Conservation (phyloP, 2,329 filamentous ascomycete species). For the Colletotrichum cuscutae region DNA sequence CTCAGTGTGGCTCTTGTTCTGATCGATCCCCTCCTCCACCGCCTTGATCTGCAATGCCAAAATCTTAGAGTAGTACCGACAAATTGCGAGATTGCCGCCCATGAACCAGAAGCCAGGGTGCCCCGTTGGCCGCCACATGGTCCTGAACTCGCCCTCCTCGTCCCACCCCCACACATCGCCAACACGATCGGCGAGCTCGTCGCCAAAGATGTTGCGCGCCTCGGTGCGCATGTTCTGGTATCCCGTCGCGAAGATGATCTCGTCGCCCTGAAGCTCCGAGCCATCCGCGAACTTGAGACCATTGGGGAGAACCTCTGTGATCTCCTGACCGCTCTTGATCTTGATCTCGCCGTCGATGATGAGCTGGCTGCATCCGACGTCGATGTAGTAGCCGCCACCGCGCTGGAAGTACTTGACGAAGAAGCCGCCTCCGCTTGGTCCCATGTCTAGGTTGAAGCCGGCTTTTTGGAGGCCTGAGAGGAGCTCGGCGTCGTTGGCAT, state of each 20-base stretch:
- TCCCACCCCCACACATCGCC: constrained; percentile 60
- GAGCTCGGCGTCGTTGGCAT: constrained; percentile 50
- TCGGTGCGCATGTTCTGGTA: constrained; percentile 65
- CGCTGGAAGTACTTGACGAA: constrained; percentile 52
- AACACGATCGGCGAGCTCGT: constrained; percentile 57
- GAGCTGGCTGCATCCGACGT: constrained; percentile 39
- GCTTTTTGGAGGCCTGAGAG: constrained; percentile 59
- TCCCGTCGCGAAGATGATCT: constrained; percentile 58
- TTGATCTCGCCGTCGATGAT: constrained; percentile 47
- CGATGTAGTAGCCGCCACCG: constrained; percentile 44
- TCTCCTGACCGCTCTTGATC: constrained; percentile 62
- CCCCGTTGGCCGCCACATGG: constrained; percentile 45
- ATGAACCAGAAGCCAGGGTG: constrained; percentile 50
- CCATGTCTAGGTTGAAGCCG: constrained; percentile 70
- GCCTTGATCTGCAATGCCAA: constrained; percentile 43
- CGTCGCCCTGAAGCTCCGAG: constrained; percentile 45
- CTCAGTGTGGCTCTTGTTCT: neutral
- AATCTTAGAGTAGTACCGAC: constrained; percentile 47
- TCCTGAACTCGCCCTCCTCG: constrained; percentile 56
- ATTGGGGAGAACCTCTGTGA: constrained; percentile 59
- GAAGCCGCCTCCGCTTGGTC: constrained; percentile 59
- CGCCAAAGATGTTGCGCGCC: constrained; percentile 58
- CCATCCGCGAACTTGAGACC: constrained; percentile 56
- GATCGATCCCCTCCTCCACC: constrained; percentile 29
- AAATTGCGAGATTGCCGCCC: constrained; percentile 47